Evolutionary conservation across 257 asterid genomes (phyloP), one percentile per base, ranked within the genome.

Genomic region (Nicotiana benthamiana): DNA sequence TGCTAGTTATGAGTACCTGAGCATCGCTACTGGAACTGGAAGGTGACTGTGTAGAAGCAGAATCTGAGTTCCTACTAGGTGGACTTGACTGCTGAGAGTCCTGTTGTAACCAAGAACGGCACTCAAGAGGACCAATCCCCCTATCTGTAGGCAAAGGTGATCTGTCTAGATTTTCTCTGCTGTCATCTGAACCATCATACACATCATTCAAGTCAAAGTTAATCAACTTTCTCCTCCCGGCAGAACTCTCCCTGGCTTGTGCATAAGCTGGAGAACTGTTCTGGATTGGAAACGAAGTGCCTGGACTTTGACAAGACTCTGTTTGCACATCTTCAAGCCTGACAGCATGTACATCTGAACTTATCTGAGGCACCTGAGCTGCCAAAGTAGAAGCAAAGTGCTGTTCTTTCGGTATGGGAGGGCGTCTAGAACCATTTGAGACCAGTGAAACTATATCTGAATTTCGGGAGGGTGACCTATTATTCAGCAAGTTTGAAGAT

Each of bases 31-130:
- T 89, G 87, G 95, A 93, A 87, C 95, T 89, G 51, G 97, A 92
- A 62, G 94, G 94, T 84, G 97, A 92, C 81, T 86, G 96, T 1
- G 94, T 90, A 82, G 97, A 93, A 12, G 91, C 92, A 57, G 98
- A 90, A 84, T 90, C 98, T 17, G 98, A 92, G 82, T 90, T 92
- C 66, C 96, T 87, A 80, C 96, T 90, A 81, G 94, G 97, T 79
- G 97, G 97, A 88, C 97, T 90, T 76, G 94, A 92, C 81, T 87
- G 93, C 74, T 84, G 92, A 61, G 93, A 90, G 65, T 88, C 94
- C 80, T 88, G 96, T 78, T 88, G 95, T 85, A 82, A 87, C 97
- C 97, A 93, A 26, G 89, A 87, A 70, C 91, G 92, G 82, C 85
- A 87, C 63, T 86, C 56, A 51, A 51, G 56, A 11, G 18, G 18